Evolutionary conservation across 192 early-diverging fungal species (phyloP).

Genomic region (Lunasporangiospora selenospora): DNA sequence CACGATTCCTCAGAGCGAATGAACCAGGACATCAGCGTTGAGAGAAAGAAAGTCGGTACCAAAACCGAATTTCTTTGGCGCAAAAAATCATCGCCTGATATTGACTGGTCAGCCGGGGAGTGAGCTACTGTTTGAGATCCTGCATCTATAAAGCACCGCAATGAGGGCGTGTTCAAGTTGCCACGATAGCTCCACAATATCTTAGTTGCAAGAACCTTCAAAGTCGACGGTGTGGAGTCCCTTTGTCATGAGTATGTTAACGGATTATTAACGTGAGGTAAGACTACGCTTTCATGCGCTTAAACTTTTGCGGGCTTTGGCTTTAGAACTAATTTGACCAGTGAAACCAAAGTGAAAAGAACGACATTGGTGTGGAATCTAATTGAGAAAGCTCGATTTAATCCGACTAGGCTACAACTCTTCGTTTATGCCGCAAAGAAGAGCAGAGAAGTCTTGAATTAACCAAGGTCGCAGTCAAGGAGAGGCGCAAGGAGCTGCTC

Average conservation of each 20-base stretch:
- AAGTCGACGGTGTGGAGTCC: conserved; percentile 23
- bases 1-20: conserved; percentile 23
- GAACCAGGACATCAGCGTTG: conserved; percentile 17
- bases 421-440: conserved; percentile 11
- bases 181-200: conserved; percentile 26
- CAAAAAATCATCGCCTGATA: conserved; percentile 22
- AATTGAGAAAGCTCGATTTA: conserved; percentile 10
- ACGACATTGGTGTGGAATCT: conserved; percentile 1
- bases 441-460: conserved; percentile 9
- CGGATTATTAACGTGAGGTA: conserved; percentile 26
- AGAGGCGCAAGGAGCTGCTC: conserved; percentile 26
- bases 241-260: conserved; percentile 26
- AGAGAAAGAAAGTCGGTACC: conserved; percentile 21
- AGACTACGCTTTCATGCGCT: too few species aligned
- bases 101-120: conserved; percentile 24
- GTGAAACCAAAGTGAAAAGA: not conserved
- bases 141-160: conserved; percentile 24
- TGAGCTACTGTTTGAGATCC: conserved; percentile 22
- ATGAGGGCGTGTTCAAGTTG: conserved; percentile 26
- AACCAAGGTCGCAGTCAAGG: conserved; percentile 9
- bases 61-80: conserved; percentile 30
- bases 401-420: conserved; percentile 19
- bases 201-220: conserved; percentile 20
- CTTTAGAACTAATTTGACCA: not conserved
- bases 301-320: too few species aligned